A percentile compares a stretch with the other conserved stretches of the same genome.
phyloP scores from a whole-genome alignment of 2,329 filamentous ascomycete genomes.

The Hypomyces perniciosus region DNA sequence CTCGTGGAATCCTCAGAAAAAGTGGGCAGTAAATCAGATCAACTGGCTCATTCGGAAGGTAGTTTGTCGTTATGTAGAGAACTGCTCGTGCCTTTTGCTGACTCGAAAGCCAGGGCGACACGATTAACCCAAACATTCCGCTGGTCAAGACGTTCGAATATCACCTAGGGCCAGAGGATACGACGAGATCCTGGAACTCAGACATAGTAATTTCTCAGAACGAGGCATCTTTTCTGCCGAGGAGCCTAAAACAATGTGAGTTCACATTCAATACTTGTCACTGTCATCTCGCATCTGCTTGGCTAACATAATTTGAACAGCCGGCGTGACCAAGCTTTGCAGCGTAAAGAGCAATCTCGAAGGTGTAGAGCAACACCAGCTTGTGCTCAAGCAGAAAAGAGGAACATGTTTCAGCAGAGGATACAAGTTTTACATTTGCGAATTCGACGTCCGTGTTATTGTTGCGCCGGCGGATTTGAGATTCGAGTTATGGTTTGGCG shows the following conservation, averaged over 20 bases:
- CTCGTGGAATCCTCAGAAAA: slow-evolving; percentile 20
- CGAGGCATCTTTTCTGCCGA: slow-evolving; percentile 30
- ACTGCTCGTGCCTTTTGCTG: not conserved
- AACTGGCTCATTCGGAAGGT: slow-evolving; percentile 38
- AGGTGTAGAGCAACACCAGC: slow-evolving; percentile 32
- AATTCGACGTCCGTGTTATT: slow-evolving; percentile 47
- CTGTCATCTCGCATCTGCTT: not conserved
- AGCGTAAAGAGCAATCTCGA: slow-evolving; percentile 35
- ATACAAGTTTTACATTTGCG: slow-evolving; percentile 33
- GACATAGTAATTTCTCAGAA: slow-evolving; percentile 35
- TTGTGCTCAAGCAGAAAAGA: slow-evolving; percentile 32
- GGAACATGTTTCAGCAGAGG: slow-evolving; percentile 28
- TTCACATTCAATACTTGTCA: not conserved
- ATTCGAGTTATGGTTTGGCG: slow-evolving; percentile 36
- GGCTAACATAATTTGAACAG: slow-evolving; percentile 17
- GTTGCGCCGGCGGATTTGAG: slow-evolving; percentile 49
- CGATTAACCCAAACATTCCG: slow-evolving; percentile 29
- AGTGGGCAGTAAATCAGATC: slow-evolving; percentile 37
- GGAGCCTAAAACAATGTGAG: slow-evolving; percentile 32
- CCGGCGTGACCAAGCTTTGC: slow-evolving; percentile 33
- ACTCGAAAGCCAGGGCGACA: slow-evolving; percentile 29
- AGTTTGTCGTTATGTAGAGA: not conserved
- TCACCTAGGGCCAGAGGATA: slow-evolving; percentile 26
- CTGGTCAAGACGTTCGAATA: slow-evolving; percentile 31
- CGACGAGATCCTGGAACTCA: slow-evolving; percentile 31